A percentile compares a stretch with the other conserved stretches of the same genome.
phyloP scores from a whole-genome alignment of 208 protist genomes.

The Naegleria lovaniensis region DNA sequence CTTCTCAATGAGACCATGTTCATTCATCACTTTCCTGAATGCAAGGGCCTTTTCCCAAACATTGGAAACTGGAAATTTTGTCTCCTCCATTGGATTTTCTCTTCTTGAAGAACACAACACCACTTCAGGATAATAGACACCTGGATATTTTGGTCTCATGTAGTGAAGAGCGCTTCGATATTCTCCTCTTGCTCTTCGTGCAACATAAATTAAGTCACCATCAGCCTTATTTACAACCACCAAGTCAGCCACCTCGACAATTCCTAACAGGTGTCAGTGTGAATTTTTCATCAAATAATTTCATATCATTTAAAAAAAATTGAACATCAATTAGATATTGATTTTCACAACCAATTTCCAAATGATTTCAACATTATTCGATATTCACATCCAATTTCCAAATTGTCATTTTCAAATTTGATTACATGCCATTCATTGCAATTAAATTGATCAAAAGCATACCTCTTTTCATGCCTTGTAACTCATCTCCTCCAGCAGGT shows the following conservation, averaged over 20 bases:
- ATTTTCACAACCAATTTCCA: too few relatives aligned
- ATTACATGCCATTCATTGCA: too few relatives aligned
- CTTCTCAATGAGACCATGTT: neutral
- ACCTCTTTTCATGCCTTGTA: slow-evolving; percentile 25
- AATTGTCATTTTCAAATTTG: too few relatives aligned
- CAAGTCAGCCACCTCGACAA: slow-evolving; percentile 84
- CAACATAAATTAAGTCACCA: slow-evolving; percentile 51
- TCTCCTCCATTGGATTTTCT: slow-evolving; percentile 8
- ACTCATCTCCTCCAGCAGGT: slow-evolving; percentile 20
- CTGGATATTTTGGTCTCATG: neutral
- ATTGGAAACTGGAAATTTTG: neutral
- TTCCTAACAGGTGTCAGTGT: slow-evolving; percentile 21
- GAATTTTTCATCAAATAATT: too few relatives aligned
- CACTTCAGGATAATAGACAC: neutral
- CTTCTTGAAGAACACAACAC: neutral
- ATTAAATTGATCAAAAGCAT: too few relatives aligned
- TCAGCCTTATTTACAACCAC: slow-evolving; percentile 88
- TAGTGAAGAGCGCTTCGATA: slow-evolving; percentile 51
- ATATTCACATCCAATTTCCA: too few relatives aligned
- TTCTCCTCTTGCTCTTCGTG: slow-evolving; percentile 49
- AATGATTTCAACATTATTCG: too few relatives aligned
- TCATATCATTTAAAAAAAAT: too few relatives aligned
- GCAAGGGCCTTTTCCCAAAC: neutral
- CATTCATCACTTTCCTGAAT: neutral
- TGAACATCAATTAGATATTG: neutral